Conservation (phyloP, 441 rosid genomes). For the Jatropha multifida region DNA sequence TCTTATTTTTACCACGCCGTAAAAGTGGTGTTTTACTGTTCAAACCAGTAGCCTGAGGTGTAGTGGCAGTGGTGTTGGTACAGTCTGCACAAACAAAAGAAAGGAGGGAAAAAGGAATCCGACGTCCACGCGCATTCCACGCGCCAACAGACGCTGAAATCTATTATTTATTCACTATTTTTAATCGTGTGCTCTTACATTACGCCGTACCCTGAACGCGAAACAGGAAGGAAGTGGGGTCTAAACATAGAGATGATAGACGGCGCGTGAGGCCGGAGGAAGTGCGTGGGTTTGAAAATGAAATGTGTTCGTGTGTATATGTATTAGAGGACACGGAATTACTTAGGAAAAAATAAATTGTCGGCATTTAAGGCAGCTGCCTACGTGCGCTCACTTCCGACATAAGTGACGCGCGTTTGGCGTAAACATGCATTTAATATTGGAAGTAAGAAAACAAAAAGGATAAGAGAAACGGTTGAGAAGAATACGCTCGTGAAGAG, state of each 20-base stretch:
- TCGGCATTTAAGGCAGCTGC: conserved; percentile 38
- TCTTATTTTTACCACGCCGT: conserved; percentile 22
- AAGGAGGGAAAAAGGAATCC: conserved; percentile 30
- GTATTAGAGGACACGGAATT: conserved; percentile 29
- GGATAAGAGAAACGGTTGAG: neutral
- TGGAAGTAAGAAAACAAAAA: conserved; percentile 5
- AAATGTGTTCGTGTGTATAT: neutral
- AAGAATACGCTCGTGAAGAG: neutral
- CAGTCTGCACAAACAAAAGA: conserved; percentile 25
- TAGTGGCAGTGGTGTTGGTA: conserved; percentile 17
- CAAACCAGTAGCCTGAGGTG: conserved; percentile 7
- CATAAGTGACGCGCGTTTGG: conserved; percentile 39
- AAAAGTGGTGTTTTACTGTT: conserved; percentile 15
- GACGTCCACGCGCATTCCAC: conserved; percentile 29
- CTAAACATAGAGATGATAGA: neutral
- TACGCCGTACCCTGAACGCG: neutral
- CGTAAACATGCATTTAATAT: conserved; percentile 40
- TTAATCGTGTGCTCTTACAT: neutral
- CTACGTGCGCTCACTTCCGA: conserved; percentile 33
- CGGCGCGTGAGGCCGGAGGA: conserved; percentile 13
- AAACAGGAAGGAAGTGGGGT: neutral
- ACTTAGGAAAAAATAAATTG: conserved; percentile 32
- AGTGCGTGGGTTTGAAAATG: conserved; percentile 11
- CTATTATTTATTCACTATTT: neutral
- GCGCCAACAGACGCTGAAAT: neutral